Base-by-base conservation (phyloP, 1,284 basidiomycete genomes). In the Papiliotrema nemorosa region DNA sequence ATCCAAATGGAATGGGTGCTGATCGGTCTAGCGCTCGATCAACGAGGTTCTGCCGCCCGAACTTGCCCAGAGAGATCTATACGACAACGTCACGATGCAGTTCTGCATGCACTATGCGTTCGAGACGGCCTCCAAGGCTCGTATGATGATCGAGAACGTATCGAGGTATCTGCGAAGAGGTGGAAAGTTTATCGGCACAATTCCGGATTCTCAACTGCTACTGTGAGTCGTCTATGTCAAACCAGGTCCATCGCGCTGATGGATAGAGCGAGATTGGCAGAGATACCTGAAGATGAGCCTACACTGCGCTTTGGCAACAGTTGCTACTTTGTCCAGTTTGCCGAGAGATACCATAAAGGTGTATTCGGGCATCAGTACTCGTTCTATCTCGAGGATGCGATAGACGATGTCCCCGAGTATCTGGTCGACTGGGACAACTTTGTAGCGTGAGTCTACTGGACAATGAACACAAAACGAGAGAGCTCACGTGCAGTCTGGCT, bases 61-160 rank as follows among this genome's bases (percentile, higher is more conserved):
- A 14, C 76, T 81, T 79, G 54, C 80, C 68, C 4, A 62, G 22
- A 74, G 78, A 14, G 58, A 74, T 16, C 53, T 70, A 59, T 97
- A 97, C 69, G 93, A 97, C 70, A 90, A 90, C 44, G 90, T 98
- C 20, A 88, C 90, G 2, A 87, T 97, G 86, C 96, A 99, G 70
- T 99, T 99, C 73, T 98, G 94, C 76, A 96, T 98, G 90, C 96
- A 99, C 73, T 98, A 99, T 68, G 96, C 94, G 7, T 98, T 97
- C 72, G 92, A 97, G 70, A 86, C 81, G 35, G 82, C 85, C 26
- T 77, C 81, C 47, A 97, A 96, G 71, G 90, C 86, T 24, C 81
- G 90, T 31, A 85, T 83, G 66, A 97, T 99, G 94, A 82, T 99
- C 25, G 82, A 86, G 46, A 99, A 99, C 69, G 93, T 94, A 22